phyloP scores from a whole-genome alignment of 1,139 yeast genomes.

The Magnusiomyces tetraspermus region DNA sequence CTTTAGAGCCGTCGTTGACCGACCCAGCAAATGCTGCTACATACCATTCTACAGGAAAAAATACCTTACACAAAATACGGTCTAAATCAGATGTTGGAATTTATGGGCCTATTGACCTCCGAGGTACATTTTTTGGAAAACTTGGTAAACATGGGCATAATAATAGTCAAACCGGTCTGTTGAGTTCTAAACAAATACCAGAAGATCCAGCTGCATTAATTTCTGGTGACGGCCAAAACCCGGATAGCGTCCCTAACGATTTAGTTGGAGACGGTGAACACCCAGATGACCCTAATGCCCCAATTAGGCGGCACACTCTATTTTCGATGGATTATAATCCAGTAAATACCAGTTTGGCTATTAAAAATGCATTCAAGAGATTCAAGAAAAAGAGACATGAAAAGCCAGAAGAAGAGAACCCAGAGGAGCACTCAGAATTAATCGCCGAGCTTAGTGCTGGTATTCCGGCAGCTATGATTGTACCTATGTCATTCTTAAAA shows the following conservation, averaged over 20 bases:
- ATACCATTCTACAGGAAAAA: background rate
- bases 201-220: background rate
- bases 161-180: background rate
- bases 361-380: slow-evolving; percentile 21
- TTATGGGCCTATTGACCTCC: slow-evolving; percentile 1
- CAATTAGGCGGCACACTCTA: slow-evolving; percentile 9
- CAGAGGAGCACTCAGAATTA: slow-evolving; percentile 51
- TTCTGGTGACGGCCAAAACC: background rate
- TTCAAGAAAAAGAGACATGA: slow-evolving; percentile 25
- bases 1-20: background rate
- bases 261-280: background rate
- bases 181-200: background rate
- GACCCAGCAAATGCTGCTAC: background rate
- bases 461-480: slow-evolving; percentile 68
- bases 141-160: background rate
- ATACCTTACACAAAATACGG: background rate
- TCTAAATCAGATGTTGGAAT: slow-evolving; percentile 6
- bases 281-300: slow-evolving; percentile 1
- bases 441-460: slow-evolving; percentile 59
- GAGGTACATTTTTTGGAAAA: background rate
- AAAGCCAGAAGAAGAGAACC: slow-evolving; percentile 21
- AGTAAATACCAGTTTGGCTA: slow-evolving; percentile 10
- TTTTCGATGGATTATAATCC: slow-evolving; percentile 14
- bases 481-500: slow-evolving; percentile 64
- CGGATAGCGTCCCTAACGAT: background rate